Base-by-base conservation (phyloP, 495 filamentous ascomycete genomes). In the Trichoderma virens region DNA sequence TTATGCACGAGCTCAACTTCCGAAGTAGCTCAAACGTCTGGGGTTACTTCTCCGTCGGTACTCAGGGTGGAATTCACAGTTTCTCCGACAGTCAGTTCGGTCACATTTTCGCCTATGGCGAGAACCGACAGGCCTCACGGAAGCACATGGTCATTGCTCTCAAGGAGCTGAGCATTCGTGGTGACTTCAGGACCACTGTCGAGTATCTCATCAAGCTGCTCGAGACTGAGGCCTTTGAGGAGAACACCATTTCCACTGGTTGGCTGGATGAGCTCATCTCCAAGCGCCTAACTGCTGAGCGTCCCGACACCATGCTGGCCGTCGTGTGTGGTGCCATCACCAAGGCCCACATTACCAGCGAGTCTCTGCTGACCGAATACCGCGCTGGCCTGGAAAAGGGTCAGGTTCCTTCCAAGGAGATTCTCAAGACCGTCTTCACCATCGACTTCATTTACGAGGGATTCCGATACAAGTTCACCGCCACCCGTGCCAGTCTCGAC, bases 41-140 rank as follows among this genome's bases (percentile, higher is more conserved):
- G 94, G 94, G 94, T 82, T 99, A 99, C 78, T 99, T 99, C 86
- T 99, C 94, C 35, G 94, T 99, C 75, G 90, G 94, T 78, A 92
- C 92, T 20, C 86, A 91, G 43, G 92, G 92, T 80, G 91, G 92
- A 77, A 99, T 99, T 68, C 94, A 99, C 86, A 96, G 90, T 73
- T 99, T 96, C 82, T 97, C 94, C 3, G 94, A 99, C 83, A 93
- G 90, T 72, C 94, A 99, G 75, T 99, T 99, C 71, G 94, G 94
- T 76, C 94, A 99, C 76, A 98, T 99, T 70, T 99, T 99, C 76
- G 94, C 94, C 66, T 99, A 97, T 70, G 94, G 94, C 67, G 94
- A 99, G 82, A 98, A 93, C 76, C 87, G 94, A 70, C 86, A 90
- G 27, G 93, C 94, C 32, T 99, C 94, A 30, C 83, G 94, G 65